Evolutionary conservation across 495 filamentous ascomycete genomes (phyloP), one percentile per base, ranked within the genome.

Genomic region (Rostrohypoxylon terebratum): DNA sequence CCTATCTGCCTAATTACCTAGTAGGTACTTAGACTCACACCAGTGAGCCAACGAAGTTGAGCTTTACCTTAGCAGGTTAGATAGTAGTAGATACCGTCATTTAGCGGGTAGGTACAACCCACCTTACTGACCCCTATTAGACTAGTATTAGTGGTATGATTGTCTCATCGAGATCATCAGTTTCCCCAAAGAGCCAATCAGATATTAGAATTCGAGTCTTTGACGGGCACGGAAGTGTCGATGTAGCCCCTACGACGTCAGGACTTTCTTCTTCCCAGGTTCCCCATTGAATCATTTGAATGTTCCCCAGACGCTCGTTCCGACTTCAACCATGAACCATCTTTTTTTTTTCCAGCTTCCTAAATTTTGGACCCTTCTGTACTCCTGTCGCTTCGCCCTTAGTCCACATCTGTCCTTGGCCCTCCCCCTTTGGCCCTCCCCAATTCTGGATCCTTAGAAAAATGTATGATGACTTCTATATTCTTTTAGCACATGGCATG

Each of bases 401-500:
- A 16, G 47, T n/a, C 40, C 50, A 7, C 28, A 3, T 59, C 61
- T 58, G 36, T 47, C 44, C 59, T 66, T 21, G 21, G 48, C 31
- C 21, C 5, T 25, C 40, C 34, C 16, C 58, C 44, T 48, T 66
- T 21, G 21, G 48, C 31, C 21, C 5, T 25, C 40, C 34, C 16
- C 58, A 11, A 18, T n/a, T 64, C 53, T 68, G 42, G 47, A 64
- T 58, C 63, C 48, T 21, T 42, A 42, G 14, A 69, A 42, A 68
- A 50, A 74, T 74, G 74, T 73, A 73, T 73, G 74, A 77, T 77
- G 74, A 77, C 74, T 77, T 71, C 74, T 77, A 74, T 45, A 72
- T 74, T 61, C 40, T 68, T 70, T 59, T 71, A 59, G 72, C 51
- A 53, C 59, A 33, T 59, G 67, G 48, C 40, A 75, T 72, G 65